Evolutionary conservation across 306 rosid species (phyloP).

Genomic region (Quercus aquifolioides): DNA sequence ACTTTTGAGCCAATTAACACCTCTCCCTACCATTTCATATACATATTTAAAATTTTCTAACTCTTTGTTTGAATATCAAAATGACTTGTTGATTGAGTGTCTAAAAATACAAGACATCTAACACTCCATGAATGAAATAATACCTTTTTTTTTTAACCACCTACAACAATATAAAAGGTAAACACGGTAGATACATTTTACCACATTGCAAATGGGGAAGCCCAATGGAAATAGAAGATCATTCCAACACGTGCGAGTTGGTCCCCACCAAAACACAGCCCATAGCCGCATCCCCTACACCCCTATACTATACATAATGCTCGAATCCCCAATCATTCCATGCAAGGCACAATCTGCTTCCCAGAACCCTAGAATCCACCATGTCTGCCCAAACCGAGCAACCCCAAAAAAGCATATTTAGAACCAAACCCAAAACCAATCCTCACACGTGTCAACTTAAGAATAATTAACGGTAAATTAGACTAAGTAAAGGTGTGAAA

Average conservation of each 20-base stretch:
- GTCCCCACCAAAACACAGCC: slow-evolving; percentile 8
- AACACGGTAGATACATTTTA: not conserved
- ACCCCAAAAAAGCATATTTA: not conserved
- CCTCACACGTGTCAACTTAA: not conserved
- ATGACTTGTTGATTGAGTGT: no score
- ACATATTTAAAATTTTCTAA: no score
- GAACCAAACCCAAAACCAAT: not conserved
- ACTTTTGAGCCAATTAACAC: no score
- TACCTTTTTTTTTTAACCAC: no score
- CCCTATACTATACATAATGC: not conserved
- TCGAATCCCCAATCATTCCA: slow-evolving; percentile 27
- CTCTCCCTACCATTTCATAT: no score
- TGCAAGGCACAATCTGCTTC: slow-evolving; percentile 40
- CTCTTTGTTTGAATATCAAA: no score
- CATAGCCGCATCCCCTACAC: not conserved
- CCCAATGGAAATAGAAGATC: not conserved
- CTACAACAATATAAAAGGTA: no score
- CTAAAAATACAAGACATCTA: no score
- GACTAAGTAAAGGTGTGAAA: no score
- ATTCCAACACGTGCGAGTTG: slow-evolving; percentile 14
- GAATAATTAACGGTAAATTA: no score
- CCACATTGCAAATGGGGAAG: not conserved
- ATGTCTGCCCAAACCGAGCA: slow-evolving; percentile 46
- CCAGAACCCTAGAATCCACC: slow-evolving; percentile 44
- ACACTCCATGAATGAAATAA: no score